Evolutionary conservation across 441 rosid species (phyloP).

Genomic region (Corymbia citriodora): DNA sequence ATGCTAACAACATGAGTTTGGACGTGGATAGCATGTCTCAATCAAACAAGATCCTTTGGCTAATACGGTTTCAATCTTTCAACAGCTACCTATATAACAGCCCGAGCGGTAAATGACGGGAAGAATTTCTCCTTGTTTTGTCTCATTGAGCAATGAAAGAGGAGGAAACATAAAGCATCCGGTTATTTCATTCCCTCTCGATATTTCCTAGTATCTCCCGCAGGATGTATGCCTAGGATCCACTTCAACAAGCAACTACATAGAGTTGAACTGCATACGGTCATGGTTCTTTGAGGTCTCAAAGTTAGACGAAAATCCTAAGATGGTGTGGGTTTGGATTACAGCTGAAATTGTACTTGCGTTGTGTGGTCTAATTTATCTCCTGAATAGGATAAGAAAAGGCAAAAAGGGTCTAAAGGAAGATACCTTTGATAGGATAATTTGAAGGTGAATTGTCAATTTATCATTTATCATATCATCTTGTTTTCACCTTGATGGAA

Average conservation of each 20-base stretch:
- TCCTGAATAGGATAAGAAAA: conserved; percentile 19
- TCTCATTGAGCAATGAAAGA: not conserved
- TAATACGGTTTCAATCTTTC: conserved; percentile 19
- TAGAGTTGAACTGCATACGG: conserved; percentile 42
- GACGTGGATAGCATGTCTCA: conserved; percentile 38
- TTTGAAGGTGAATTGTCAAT: not conserved
- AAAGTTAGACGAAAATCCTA: conserved; percentile 14
- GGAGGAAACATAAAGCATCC: conserved; percentile 11
- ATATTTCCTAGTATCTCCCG: conserved; percentile 49
- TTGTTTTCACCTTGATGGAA: not conserved
- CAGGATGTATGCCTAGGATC: conserved; percentile 50
- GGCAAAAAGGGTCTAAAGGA: conserved; percentile 2
- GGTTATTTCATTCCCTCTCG: conserved; percentile 27
- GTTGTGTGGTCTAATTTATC: not conserved
- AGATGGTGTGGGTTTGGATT: conserved; percentile 28
- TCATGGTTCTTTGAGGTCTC: conserved; percentile 43
- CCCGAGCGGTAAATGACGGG: conserved; percentile 31
- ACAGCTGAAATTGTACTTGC: conserved; percentile 4
- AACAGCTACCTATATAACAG: conserved; percentile 1
- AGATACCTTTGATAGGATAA: not conserved
- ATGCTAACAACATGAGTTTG: conserved; percentile 56
- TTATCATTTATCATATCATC: not conserved
- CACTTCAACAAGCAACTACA: conserved; percentile 40
- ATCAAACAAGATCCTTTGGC: conserved; percentile 31
- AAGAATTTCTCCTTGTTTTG: conserved; percentile 38